phyloP scores from a whole-genome alignment of 306 rosid species.

The Citrullus colocynthis region DNA sequence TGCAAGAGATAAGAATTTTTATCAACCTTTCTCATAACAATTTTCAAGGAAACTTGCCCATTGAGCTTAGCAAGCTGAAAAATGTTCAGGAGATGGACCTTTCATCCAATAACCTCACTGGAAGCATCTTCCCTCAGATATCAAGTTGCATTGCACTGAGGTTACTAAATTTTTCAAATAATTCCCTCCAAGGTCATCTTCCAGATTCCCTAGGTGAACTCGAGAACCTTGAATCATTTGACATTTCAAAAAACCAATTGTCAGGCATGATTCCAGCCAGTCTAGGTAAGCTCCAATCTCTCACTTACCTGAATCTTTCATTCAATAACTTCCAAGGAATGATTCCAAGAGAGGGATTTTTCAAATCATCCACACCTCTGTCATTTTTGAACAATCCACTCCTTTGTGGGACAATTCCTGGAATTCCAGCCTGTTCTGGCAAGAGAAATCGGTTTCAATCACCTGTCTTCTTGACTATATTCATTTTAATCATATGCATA shows the following conservation, averaged over 20 bases:
- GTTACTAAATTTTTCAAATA: slow-evolving; percentile 39
- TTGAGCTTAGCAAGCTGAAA: slow-evolving; percentile 49
- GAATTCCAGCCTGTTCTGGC: slow-evolving; percentile 21
- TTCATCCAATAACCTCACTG: slow-evolving; percentile 45
- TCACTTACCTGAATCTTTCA: slow-evolving; percentile 39
- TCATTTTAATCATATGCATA: slow-evolving; percentile 26
- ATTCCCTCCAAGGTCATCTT: slow-evolving; percentile 37
- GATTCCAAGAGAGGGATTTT: slow-evolving; percentile 52
- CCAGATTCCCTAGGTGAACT: slow-evolving; percentile 43
- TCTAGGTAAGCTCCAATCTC: slow-evolving; percentile 32
- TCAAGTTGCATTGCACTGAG: slow-evolving; percentile 50
- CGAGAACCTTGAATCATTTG: slow-evolving; percentile 39
- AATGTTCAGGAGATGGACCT: slow-evolving; percentile 60
- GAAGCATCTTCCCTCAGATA: slow-evolving; percentile 45
- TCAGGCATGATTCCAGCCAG: slow-evolving; percentile 42
- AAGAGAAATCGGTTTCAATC: slow-evolving; percentile 20
- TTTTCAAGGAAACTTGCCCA: slow-evolving; percentile 49
- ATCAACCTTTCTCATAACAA: slow-evolving; percentile 52
- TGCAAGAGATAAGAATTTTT: slow-evolving; percentile 54
- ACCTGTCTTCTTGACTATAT: slow-evolving; percentile 17
- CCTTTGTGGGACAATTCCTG: slow-evolving; percentile 31
- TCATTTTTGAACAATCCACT: slow-evolving; percentile 36
- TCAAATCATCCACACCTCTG: slow-evolving; percentile 22
- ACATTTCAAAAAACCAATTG: slow-evolving; percentile 37
- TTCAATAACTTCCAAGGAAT: slow-evolving; percentile 43